Percentiles rank a stretch among this genome's conserved stretches.
Conservation (phyloP, 306 rosid genomes). For the Vigna unguiculata region DNA sequence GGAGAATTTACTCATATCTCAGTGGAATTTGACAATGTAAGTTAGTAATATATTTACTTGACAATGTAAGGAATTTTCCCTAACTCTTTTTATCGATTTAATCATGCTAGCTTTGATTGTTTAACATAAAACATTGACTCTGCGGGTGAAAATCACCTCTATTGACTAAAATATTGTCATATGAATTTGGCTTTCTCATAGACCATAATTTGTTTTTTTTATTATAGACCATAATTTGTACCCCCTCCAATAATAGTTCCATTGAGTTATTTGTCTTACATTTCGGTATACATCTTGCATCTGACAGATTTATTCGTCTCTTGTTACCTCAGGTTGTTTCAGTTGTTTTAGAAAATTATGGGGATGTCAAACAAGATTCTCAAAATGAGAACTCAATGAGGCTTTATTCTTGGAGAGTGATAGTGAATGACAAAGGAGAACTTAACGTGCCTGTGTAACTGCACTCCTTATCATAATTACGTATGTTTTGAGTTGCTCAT, state of each 20-base stretch:
- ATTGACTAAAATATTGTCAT: slow-evolving; percentile 21
- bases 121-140: slow-evolving; percentile 16
- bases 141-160: slow-evolving; percentile 18
- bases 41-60: slow-evolving; percentile 43
- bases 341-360: slow-evolving; percentile 72
- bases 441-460: slow-evolving; percentile 58
- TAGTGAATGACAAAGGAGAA: slow-evolving; percentile 71
- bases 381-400: slow-evolving; percentile 44
- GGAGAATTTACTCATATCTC: slow-evolving; percentile 80
- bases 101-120: slow-evolving; percentile 12
- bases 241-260: slow-evolving; percentile 22
- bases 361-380: slow-evolving; percentile 48
- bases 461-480: slow-evolving; percentile 35
- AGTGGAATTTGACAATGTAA: slow-evolving; percentile 68
- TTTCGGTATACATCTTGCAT: slow-evolving; percentile 31
- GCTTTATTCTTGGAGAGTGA: slow-evolving; percentile 59
- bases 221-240: no score
- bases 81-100: neutral
- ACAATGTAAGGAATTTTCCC: neutral
- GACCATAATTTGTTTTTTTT: neutral
- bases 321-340: slow-evolving; percentile 62
- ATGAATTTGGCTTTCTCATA: slow-evolving; percentile 6
- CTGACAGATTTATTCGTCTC: slow-evolving; percentile 45
- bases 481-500: slow-evolving; percentile 34
- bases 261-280: slow-evolving; percentile 13